These are phyloP conservation scores for Akebia trifoliata DNA, from an alignment of 164 flowering plant species.

Conservation along the genomic window DNA sequence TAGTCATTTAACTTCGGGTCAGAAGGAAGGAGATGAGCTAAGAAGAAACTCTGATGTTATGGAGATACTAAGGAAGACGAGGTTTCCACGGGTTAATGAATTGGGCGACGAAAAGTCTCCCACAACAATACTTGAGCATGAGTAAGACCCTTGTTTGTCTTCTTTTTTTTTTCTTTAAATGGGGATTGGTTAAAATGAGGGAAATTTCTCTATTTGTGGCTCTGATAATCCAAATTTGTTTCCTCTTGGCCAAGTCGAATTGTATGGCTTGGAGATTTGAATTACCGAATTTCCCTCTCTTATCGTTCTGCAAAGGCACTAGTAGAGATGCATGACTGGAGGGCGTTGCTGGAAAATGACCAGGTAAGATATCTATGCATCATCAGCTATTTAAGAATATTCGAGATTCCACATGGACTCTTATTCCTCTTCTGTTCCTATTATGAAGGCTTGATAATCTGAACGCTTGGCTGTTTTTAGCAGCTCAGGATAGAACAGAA, in stretches of 20 bases:
- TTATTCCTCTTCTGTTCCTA: background rate
- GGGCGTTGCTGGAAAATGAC: conserved; percentile 74
- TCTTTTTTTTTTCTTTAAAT: background rate
- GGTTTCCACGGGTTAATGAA: conserved; percentile 35
- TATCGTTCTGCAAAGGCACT: conserved; percentile 83
- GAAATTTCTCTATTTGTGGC: background rate
- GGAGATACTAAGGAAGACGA: conserved; percentile 41
- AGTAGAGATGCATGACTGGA: conserved; percentile 92
- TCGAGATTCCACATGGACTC: background rate
- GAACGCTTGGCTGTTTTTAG: conserved; percentile 16
- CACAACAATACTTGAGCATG: conserved; percentile 40
- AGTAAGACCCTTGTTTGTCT: conserved; percentile 22
- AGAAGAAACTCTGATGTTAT: conserved; percentile 43
- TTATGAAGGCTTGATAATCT: conserved; percentile 3
- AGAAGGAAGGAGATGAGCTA: conserved; percentile 43
- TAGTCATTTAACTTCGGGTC: conserved; percentile 38
- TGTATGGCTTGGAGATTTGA: conserved; percentile 36
- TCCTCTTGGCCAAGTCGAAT: conserved; percentile 20
- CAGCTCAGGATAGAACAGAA: conserved; percentile 79
- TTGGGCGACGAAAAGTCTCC: conserved; percentile 31
- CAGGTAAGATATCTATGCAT: conserved; percentile 43
- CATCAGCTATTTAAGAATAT: background rate
- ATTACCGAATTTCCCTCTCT: conserved; percentile 60
- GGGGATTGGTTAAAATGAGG: no score
- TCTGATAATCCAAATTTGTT: background rate